Base-by-base conservation (phyloP, 225 moss, liverwort and hornwort species). In the Sphagnum contortum region DNA sequence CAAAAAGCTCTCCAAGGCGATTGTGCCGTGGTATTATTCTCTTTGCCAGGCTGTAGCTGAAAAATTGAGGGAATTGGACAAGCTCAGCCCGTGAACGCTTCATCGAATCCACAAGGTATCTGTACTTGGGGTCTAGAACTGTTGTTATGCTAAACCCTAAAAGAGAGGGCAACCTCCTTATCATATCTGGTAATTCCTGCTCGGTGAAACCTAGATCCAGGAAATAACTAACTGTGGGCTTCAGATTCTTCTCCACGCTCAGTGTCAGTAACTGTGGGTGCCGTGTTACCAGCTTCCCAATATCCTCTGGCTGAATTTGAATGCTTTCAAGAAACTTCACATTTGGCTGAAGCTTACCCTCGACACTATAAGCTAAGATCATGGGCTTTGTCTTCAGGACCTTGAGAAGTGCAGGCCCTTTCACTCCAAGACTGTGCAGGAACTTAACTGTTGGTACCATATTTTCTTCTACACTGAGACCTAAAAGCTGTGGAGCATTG, bases 331-430 rank as follows among this genome's bases (percentile, higher is more conserved):
- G 77, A 48, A 81, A 86, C 57, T 71, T 71, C 29, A 86, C 61
- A 63, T 86, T 86, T 63, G 76, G 72, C 62, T 86, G 79, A 12
- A 86, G 75, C 76, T 86, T 86, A 3, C 70, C 64, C 70, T 86
- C 75, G 0, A 86, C 79, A 71, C 59, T 86, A 55, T 79, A 68
- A 5, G 82, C 82, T 14, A 86, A 72, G 57, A 79, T 69, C 86
- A 86, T 86, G 1, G 86, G 86, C 72, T 86, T 86, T 64, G 74
- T 55, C 69, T 73, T 86, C 61, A 86, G 62, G 12, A 82, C 85
- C 81, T 77, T 86, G 7, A 86, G 70, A 56, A 86, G 79, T 4
- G 67, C 67, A 3, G 72, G 64, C 48, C 82, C 82, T 49, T 77
- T 13, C 13, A 86, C 63, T 57, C 76, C 74, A 50, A 86, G 74